Evolutionary conservation across 1,139 yeast genomes (phyloP), one percentile per base, ranked within the genome.

Genomic region (Magnusiomyces sp.): DNA sequence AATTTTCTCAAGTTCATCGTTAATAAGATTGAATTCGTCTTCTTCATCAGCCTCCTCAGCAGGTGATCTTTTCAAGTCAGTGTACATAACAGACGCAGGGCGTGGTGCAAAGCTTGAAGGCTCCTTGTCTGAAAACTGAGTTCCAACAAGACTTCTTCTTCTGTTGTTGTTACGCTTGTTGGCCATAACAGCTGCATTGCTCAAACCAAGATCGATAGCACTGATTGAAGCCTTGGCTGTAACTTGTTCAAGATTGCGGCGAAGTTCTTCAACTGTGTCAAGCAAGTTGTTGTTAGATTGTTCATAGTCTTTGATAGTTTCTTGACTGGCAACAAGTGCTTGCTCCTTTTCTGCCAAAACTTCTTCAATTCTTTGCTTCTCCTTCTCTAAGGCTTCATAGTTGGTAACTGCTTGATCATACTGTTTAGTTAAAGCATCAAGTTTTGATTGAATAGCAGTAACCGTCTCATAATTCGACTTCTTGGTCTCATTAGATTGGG

Each of bases 241-340:
- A 11, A 62, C 60, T 19, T 55, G 47, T 43, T 81, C 76, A 54
- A 83, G 70, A 62, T 83, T 88, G 43, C 73, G 72, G 64, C 84
- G 84, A 65, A 86, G 73, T 60, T 83, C 81, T 54, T 79, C 80
- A 52, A 84, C 81, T 52, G 83, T 81, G 44, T 77, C 73, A 62
- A 81, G 81, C 63, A 87, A 70, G 2, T 65, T 56, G 19, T 57
- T 52, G 48, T 63, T 62, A 38, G 59, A 56, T 36, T 56, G 59
- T 49, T 64, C 67, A 50, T 60, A 60, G 43, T 59, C 60, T 52
- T 63, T 56, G 42, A 64, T 55, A 16, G 62, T 57, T 49, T 55
- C 53, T 14, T 62, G 57, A 23, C 68, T 60, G 23, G 59, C 60
- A 9, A 52, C 56, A 10, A 66, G 61, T 57, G 83, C 88, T 43